These are phyloP conservation scores for Suillus alpinus DNA, from an alignment of 768 basidiomycete species.

Conservation along the genomic window DNA sequence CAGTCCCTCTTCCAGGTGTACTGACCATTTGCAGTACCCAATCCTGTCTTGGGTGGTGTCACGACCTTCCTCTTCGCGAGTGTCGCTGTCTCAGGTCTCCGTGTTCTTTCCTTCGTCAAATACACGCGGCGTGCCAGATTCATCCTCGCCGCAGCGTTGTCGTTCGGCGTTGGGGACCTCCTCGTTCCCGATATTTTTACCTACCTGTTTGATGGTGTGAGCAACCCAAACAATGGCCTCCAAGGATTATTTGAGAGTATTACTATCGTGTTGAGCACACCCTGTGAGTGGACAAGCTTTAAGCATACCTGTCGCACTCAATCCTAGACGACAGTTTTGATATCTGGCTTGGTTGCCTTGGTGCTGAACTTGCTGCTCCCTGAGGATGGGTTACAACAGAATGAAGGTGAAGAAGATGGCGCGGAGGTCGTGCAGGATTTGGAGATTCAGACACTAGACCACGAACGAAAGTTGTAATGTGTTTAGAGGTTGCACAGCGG, in stretches of 20 bases:
- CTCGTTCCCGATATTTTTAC: slow-evolving; percentile 63
- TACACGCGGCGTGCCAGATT: slow-evolving; percentile 68
- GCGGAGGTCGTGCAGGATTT: slow-evolving; percentile 26
- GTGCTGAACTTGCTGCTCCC: slow-evolving; percentile 59
- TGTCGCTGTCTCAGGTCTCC: slow-evolving; percentile 66
- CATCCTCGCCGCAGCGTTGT: slow-evolving; percentile 63
- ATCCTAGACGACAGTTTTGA: slow-evolving; percentile 40
- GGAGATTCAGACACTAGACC: slow-evolving; percentile 10
- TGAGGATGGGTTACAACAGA: slow-evolving; percentile 20
- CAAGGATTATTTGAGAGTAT: slow-evolving; percentile 72
- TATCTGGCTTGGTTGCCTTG: slow-evolving; percentile 55
- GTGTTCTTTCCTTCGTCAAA: slow-evolving; percentile 57
- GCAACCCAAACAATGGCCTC: slow-evolving; percentile 49
- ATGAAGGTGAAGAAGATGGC: slow-evolving; percentile 23
- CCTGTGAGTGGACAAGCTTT: slow-evolving; percentile 50
- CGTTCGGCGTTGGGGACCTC: slow-evolving; percentile 69
- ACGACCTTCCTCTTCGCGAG: slow-evolving; percentile 84
- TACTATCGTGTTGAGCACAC: slow-evolving; percentile 75
- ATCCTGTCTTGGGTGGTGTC: slow-evolving; percentile 78
- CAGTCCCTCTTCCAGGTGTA: neutral
- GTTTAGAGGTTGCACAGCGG: neutral
- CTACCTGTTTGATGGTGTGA: slow-evolving; percentile 65
- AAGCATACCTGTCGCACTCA: neutral
- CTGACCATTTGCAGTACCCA: slow-evolving; percentile 49
- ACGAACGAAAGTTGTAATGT: neutral